phyloP scores from a whole-genome alignment of 73 alveolate genomes.

The Paramecium octaurelia region DNA sequence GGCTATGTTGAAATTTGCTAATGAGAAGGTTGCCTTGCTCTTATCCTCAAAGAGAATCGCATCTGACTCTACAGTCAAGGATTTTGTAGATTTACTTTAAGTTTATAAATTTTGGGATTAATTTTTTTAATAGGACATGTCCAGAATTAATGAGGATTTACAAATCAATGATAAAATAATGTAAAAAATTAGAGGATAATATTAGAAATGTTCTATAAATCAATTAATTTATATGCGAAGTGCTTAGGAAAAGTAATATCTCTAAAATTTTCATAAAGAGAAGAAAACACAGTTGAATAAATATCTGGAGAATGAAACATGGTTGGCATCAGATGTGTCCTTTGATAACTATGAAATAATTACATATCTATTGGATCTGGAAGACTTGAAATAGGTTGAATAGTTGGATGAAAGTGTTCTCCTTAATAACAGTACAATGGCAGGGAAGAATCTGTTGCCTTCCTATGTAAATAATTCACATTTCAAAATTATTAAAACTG shows the following conservation, averaged over 20 bases:
- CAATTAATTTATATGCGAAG: conserved; percentile 8
- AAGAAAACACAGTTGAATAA: neutral
- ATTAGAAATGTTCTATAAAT: conserved; percentile 29
- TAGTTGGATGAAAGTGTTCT: conserved; percentile 46
- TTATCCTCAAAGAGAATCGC: neutral
- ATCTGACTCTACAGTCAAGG: conserved; percentile 12
- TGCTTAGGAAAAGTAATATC: neutral
- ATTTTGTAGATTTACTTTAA: conserved; percentile 18
- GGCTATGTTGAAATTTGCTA: conserved; percentile 29
- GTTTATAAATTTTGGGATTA: conserved; percentile 23
- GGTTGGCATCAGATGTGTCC: conserved; percentile 3
- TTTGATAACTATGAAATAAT: conserved; percentile 22
- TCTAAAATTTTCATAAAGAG: conserved; percentile 9
- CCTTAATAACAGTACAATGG: neutral
- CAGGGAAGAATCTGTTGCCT: neutral
- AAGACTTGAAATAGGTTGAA: neutral
- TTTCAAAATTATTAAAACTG: conserved; percentile 14
- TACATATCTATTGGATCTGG: neutral
- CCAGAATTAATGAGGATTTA: neutral
- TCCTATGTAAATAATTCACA: neutral
- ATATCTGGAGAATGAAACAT: conserved; percentile 34
- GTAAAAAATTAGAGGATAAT: neutral
- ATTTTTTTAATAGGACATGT: neutral
- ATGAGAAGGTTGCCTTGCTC: neutral
- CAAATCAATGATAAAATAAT: neutral